Conservation (phyloP, 306 rosid species). For the Casuarina equisetifolia region DNA sequence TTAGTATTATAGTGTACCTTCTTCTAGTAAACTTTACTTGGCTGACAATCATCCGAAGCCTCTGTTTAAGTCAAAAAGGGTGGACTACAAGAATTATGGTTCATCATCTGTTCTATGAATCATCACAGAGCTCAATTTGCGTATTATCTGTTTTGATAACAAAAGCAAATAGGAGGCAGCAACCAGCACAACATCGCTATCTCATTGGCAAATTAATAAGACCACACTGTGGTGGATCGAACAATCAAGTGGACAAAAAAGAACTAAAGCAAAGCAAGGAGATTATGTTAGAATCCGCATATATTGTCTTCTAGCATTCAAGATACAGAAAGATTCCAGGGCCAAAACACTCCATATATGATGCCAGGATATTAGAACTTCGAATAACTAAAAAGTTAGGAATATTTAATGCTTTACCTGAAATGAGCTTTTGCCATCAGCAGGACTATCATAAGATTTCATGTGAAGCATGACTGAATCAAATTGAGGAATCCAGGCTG, state of each 20-base stretch:
- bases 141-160: background rate
- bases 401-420: slow-evolving; percentile 50
- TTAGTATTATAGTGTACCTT: no score
- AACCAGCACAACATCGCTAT: background rate
- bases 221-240: background rate
- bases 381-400: slow-evolving; percentile 18
- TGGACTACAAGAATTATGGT: background rate
- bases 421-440: slow-evolving; percentile 94
- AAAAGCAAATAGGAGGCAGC: background rate
- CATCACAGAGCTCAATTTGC: background rate
- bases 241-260: background rate
- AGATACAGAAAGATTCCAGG: background rate
- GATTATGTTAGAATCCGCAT: background rate
- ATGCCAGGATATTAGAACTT: background rate
- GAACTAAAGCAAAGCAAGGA: background rate
- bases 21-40: no score
- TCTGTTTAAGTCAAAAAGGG: background rate
- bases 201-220: background rate
- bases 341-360: background rate
- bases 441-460: slow-evolving; percentile 98
- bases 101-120: background rate
- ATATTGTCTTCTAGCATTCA: background rate
- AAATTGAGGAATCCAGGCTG: slow-evolving; percentile 80
- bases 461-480: slow-evolving; percentile 89
- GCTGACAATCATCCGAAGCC: no score